Evolutionary conservation across 495 filamentous ascomycete genomes (phyloP), one percentile per base, ranked within the genome.

Genomic region (Penicillium tannophilum): DNA sequence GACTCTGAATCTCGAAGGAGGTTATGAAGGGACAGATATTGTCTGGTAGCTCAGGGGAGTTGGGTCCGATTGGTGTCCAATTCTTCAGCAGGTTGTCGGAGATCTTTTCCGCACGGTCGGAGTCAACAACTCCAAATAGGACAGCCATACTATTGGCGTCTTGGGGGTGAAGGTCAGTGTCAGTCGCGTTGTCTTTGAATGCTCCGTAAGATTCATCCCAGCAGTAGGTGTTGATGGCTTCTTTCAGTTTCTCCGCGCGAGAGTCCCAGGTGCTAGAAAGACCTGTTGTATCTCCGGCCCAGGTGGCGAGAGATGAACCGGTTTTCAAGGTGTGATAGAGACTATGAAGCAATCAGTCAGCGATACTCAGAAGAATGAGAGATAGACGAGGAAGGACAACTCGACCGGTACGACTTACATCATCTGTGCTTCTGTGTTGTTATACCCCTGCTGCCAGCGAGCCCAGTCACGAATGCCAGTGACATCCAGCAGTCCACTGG

Each of bases 21-120:
- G 79, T 81, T 31, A 83, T 81, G 69, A 89, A 87, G 1, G 85
- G 84, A 6, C 78, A 83, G 46, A 89, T 81, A 58, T 82, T 81
- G 54, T 83, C 79, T 0, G 78, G 79, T 26, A 85, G 75, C 61
- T 89, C 85, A 17, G 76, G 72, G 11, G 84, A 78, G 0, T 82
- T 83, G 7, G 86, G 83, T 42, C 86, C 86, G 51, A 80, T 81
- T 20, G 76, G 77, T 2, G 66, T 81, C 86, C 86, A 88, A 30
- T 86, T 80, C 1, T 68, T 46, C 19, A 70, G 70, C 9, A 89
- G 71, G 42, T 68, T 74, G 8, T 72, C 54, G 12, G 80, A 84
- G 51, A 87, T 74, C 3, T 61, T 59, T 42, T 56, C 52, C 28
- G 71, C 67, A 30, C 68, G 68, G 7, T 72, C 65, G 16, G 66